phyloP scores from a whole-genome alignment of 805 yeast genomes.

The Phaffomyces opuntiae region DNA sequence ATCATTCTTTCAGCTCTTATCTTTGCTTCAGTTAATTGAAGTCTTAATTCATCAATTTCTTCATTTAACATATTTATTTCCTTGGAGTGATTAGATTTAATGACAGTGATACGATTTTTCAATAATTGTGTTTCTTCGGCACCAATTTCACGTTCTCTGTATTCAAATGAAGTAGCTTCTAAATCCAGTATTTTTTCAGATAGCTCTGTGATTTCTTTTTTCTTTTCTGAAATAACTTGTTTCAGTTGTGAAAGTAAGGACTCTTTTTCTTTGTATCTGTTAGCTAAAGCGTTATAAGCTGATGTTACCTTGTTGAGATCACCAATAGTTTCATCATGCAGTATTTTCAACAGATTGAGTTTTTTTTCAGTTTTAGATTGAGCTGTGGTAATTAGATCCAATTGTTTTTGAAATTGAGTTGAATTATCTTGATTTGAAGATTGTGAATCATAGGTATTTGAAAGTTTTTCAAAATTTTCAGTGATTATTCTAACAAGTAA shows the following conservation, averaged over 20 bases:
- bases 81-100: conserved; percentile 17
- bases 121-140: conserved; percentile 17
- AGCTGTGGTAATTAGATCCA: too few species aligned
- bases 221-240: conserved; percentile 14
- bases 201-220: conserved; percentile 9
- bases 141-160: conserved; percentile 4
- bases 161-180: conserved; percentile 12
- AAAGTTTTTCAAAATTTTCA: not conserved
- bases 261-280: conserved; percentile 12
- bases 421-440: too few species aligned
- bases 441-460: not conserved
- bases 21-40: not conserved
- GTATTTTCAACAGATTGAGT: conserved; percentile 8
- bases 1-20: too few species aligned
- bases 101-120: conserved; percentile 16
- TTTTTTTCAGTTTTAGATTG: too few species aligned
- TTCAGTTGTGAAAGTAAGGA: conserved; percentile 8
- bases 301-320: conserved; percentile 11
- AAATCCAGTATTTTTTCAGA: conserved; percentile 10
- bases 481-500: conserved; percentile 15
- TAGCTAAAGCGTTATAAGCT: conserved; percentile 10
- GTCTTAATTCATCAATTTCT: conserved; percentile 12
- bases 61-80: conserved; percentile 14
- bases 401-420: too few species aligned
- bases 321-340: conserved; percentile 10